A percentile compares a stretch with the other conserved stretches of the same genome.
phyloP scores from a whole-genome alignment of 805 yeast genomes.

The Yamadazyma takamatsuzukensis region DNA sequence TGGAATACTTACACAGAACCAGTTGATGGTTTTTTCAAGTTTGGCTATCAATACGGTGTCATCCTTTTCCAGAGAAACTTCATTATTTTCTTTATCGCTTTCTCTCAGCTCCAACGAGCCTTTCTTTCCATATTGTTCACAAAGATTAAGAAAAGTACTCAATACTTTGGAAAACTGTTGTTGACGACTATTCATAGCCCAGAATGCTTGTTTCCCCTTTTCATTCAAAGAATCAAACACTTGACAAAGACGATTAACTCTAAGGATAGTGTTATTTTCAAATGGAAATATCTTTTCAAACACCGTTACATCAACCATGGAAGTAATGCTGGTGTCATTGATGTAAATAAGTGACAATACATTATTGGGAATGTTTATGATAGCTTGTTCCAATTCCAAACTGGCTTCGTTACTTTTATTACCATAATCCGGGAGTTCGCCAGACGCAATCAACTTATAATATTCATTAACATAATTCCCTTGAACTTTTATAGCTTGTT shows the following conservation, averaged over 20 bases:
- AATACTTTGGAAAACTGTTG: conserved; percentile 54
- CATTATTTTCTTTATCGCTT: conserved; percentile 20
- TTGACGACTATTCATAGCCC: conserved; percentile 70
- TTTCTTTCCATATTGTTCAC: conserved; percentile 36
- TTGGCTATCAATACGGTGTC: conserved; percentile 21
- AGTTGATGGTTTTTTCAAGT: conserved; percentile 51
- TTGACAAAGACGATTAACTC: conserved; percentile 53
- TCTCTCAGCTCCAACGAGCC: conserved; percentile 7
- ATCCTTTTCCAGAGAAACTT: conserved; percentile 1
- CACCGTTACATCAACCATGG: conserved; percentile 57
- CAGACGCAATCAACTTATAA: conserved; percentile 14
- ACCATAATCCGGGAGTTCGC: conserved; percentile 29
- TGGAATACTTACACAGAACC: conserved; percentile 62
- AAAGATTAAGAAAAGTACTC: conserved; percentile 43
- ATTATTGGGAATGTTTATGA: conserved; percentile 57
- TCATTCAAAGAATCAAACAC: conserved; percentile 49
- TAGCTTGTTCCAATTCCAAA: conserved; percentile 27
- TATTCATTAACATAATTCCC: conserved; percentile 55
- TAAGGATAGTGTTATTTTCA: conserved; percentile 37
- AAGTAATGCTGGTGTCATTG: conserved; percentile 64
- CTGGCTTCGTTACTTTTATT: conserved; percentile 18
- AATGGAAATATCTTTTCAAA: conserved; percentile 62
- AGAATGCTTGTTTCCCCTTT: conserved; percentile 60
- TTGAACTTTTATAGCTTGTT: conserved; percentile 50
- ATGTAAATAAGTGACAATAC: conserved; percentile 67